Conservation (phyloP, 805 yeast species). For the Lachancea cidri region DNA sequence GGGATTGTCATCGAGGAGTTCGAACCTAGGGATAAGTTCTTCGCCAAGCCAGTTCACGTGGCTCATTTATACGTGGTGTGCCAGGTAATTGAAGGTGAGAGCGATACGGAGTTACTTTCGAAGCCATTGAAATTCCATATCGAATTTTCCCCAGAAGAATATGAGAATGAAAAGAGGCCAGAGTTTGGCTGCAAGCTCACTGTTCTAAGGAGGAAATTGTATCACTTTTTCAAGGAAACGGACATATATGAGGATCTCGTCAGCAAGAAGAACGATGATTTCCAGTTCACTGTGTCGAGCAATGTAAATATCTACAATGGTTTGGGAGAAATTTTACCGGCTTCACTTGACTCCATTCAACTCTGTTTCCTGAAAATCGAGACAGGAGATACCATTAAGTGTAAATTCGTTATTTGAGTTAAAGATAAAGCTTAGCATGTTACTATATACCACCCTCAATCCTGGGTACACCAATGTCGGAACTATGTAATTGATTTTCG, state of each 20-base stretch:
- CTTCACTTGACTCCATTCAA: conserved; percentile 39
- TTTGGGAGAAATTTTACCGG: conserved; percentile 26
- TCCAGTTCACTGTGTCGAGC: conserved; percentile 27
- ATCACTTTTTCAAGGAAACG: conserved; percentile 48
- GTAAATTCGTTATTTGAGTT: conserved; percentile 30
- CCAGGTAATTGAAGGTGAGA: conserved; percentile 32
- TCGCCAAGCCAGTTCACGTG: conserved; percentile 73
- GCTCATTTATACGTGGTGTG: conserved; percentile 63
- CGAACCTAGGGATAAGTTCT: conserved; percentile 53
- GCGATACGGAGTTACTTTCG: conserved; percentile 18
- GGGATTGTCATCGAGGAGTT: conserved; percentile 33
- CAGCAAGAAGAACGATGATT: conserved; percentile 8
- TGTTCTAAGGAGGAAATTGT: conserved; percentile 53
- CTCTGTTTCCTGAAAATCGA: conserved; percentile 48
- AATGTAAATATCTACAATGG: conserved; percentile 36
- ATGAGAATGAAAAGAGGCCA: conserved; percentile 50
- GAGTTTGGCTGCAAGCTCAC: conserved; percentile 66
- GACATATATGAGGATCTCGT: conserved; percentile 27
- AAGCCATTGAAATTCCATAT: conserved; percentile 54
- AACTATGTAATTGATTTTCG: conserved; percentile 45
- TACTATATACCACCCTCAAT: conserved; percentile 20
- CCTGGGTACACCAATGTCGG: conserved; percentile 34
- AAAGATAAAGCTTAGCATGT: not conserved
- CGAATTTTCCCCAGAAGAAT: conserved; percentile 81
- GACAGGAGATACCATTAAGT: conserved; percentile 45